Evolutionary conservation across 2,329 filamentous ascomycete species (phyloP), one percentile per base, ranked within the genome.

Genomic region (Clarireedia homoeocarpa): DNA sequence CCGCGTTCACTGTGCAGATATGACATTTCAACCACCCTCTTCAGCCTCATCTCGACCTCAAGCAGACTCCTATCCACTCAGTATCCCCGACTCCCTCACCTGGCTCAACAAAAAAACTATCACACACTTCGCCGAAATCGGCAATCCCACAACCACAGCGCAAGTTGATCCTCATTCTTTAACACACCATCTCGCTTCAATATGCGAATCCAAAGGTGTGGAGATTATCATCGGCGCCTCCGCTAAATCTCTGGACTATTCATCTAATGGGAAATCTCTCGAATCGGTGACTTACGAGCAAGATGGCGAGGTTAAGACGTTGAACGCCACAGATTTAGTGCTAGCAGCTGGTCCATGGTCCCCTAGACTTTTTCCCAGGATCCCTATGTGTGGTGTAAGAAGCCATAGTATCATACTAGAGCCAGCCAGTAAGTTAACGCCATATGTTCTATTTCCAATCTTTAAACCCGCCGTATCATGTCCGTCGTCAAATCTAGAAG

Each of bases 1-100:
- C 48, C 80, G 78, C 15, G 75, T 96, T 3, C 81, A 82, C 12
- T 95, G 89, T 63, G 91, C 46, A 5, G 24, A 49, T 42, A 12
- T 42, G 45, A 23, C 45, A 34, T 49, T 34, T n/a, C 15, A 47
- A 27, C 10, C 34, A 17, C 40, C 20, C 2, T 17, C n/a, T 15
- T 23, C 23, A 7, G 5, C 5, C 14, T 30, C 27, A 30, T 30
- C 27, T 30, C 27, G 10, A 10, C 2, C 27, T 10, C 27, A 30
- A 10, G 27, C 27, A 30, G 27, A 30, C 10, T 30, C 27, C 27
- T 30, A 7, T 30, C 27, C 27, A 4, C 27, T 9, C 27, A 15
- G 17, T 34, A 24, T 17, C 10, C 26, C 14, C 34, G 20, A 36
- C 23, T 30, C 14, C 20, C 40, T 45, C 38, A 9, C 30, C 5